Percentiles rank a stretch among this genome's conserved stretches.
Conservation (phyloP, 768 basidiomycete species). For the Calocybe gangraenosa region DNA sequence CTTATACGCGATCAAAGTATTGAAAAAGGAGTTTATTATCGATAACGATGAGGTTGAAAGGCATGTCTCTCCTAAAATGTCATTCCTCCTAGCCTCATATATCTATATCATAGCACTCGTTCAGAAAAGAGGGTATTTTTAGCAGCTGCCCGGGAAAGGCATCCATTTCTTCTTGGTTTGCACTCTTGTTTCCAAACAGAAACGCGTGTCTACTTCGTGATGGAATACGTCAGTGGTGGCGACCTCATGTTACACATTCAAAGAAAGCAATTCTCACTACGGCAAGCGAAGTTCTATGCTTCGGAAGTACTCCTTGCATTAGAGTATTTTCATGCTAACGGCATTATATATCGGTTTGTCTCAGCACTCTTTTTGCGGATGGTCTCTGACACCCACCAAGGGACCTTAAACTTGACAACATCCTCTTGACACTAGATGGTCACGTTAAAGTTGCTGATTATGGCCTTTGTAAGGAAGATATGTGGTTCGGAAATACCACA, state of each 20-base stretch:
- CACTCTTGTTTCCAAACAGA: constrained; percentile 99
- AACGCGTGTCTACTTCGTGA: constrained; percentile 98
- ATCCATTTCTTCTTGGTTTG: constrained; percentile 94
- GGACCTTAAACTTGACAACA: constrained; percentile 97
- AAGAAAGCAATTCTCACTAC: constrained; percentile 96
- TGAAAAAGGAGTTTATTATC: constrained; percentile 99
- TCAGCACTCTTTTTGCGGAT: not conserved
- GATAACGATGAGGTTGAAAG: constrained; percentile 99
- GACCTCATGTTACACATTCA: constrained; percentile 99
- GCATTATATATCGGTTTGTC: constrained; percentile 94
- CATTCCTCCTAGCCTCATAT: constrained; percentile 12
- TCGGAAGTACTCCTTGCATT: constrained; percentile 93
- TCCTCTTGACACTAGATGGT: constrained; percentile 91
- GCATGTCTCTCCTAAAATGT: constrained; percentile 32
- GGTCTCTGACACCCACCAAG: constrained; percentile 33
- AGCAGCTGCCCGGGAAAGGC: constrained; percentile 93
- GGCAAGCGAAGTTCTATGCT: constrained; percentile 99
- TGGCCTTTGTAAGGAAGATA: constrained; percentile 98
- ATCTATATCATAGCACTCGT: constrained; percentile 65
- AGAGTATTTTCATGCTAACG: constrained; percentile 97
- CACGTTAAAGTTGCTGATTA: constrained; percentile 99
- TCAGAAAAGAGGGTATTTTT: constrained; percentile 99
- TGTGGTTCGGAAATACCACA: constrained; percentile 95
- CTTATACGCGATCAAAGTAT: constrained; percentile 98
- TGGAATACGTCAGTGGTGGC: constrained; percentile 99